Evolutionary conservation across 148 eudicot species (phyloP).

Genomic region (Rhododendron ovatum): DNA sequence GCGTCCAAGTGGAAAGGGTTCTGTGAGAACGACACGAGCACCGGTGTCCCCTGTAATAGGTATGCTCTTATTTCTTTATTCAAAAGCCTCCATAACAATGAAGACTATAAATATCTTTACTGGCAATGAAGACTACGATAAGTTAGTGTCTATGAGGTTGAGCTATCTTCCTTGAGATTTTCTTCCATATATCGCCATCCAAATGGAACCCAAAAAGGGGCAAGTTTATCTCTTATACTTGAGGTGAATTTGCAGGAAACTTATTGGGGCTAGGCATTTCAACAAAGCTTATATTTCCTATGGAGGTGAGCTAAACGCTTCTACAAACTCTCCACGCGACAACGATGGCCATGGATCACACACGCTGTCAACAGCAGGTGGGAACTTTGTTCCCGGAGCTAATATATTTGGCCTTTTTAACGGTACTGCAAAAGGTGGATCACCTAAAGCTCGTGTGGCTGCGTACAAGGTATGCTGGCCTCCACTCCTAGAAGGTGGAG

Average conservation of each 20-base stretch:
- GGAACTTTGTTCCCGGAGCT: conserved; percentile 53
- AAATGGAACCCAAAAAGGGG: not conserved
- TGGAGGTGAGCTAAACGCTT: not conserved
- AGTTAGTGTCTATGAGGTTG: not conserved
- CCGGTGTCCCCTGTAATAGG: conserved; percentile 49
- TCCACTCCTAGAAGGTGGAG: not conserved
- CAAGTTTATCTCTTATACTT: not conserved
- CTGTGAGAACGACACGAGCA: conserved; percentile 27
- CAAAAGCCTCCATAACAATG: not conserved
- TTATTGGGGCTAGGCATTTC: conserved; percentile 67
- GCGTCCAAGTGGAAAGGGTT: conserved; percentile 70
- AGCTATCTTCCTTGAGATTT: not conserved
- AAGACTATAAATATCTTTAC: too few species aligned
- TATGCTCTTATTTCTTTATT: not conserved
- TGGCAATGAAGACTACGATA: not conserved
- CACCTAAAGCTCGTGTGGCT: conserved; percentile 69
- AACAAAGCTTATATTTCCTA: conserved; percentile 25
- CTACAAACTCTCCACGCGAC: conserved; percentile 39
- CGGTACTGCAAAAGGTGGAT: conserved; percentile 75
- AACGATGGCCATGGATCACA: conserved; percentile 65
- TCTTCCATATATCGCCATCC: not conserved
- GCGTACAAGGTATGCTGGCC: conserved; percentile 72
- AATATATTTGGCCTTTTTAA: conserved; percentile 27
- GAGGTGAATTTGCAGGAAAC: conserved; percentile 36
- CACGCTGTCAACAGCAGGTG: conserved; percentile 71